phyloP scores from a whole-genome alignment of 768 basidiomycete species.

The Panaeolus cyanescens region DNA sequence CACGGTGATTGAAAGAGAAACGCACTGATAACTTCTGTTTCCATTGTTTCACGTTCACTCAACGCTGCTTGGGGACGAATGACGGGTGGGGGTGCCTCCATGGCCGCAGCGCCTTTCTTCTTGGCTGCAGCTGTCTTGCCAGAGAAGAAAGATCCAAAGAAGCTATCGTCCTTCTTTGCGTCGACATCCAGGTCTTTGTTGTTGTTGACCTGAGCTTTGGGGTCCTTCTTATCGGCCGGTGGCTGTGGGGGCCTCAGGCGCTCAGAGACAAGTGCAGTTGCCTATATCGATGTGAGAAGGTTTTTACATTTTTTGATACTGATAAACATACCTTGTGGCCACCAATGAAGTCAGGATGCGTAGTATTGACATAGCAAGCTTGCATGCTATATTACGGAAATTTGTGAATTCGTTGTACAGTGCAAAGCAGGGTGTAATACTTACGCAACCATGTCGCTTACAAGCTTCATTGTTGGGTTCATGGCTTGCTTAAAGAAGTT shows the following conservation, averaged over 20 bases:
- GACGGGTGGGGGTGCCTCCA: constrained; percentile 77
- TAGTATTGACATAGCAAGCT: constrained; percentile 98
- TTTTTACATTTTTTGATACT: not conserved
- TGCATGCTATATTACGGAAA: too few relatives aligned
- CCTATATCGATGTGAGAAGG: constrained; percentile 41
- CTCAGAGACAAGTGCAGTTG: constrained; percentile 86
- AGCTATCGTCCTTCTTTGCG: constrained; percentile 81
- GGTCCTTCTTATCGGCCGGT: constrained; percentile 66
- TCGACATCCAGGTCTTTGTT: constrained; percentile 95
- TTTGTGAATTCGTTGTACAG: too few relatives aligned
- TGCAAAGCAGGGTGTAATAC: too few relatives aligned
- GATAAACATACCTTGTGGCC: constrained; percentile 73
- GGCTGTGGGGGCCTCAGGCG: constrained; percentile 63
- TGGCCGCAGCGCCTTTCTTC: constrained; percentile 54
- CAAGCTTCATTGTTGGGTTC: constrained; percentile 93
- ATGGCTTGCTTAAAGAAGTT: constrained; percentile 96
- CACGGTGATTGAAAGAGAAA: constrained; percentile 17
- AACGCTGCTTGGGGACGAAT: constrained; percentile 91
- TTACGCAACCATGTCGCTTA: constrained; percentile 88
- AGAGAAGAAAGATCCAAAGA: constrained; percentile 98
- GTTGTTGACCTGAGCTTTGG: constrained; percentile 77
- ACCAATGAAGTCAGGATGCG: constrained; percentile 97
- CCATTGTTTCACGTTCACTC: constrained; percentile 95
- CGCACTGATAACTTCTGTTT: constrained; percentile 99
- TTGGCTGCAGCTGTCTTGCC: constrained; percentile 57